Evolutionary conservation across 768 basidiomycete genomes (phyloP), one percentile per base, ranked within the genome.

Genomic region (Psilocybe subaeruginosa): DNA sequence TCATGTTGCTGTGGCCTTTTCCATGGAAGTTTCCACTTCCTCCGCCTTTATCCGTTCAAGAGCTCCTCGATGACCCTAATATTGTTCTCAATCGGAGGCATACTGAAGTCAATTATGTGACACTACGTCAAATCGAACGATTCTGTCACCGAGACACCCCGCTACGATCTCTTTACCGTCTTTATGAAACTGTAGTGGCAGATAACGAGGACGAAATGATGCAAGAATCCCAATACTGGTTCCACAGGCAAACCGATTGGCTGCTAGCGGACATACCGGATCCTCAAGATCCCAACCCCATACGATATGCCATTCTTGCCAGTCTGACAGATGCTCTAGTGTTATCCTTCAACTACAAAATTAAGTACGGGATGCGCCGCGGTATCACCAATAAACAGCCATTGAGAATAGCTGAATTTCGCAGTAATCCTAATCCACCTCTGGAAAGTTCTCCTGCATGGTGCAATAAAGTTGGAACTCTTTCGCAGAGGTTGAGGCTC

Each of bases 291-390:
- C 48, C 57, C 7, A 52, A 65, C 31, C 58, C 58, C 0, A 4
- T 52, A 16, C 58, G 64, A 5, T 59, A 59, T 7, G 58, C 64
- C 2, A 43, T 60, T 23, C 55, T 62, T 1, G 64, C 61, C 5
- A 57, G 50, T 11, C 33, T 65, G 17, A 45, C 45, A 7, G 64
- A 65, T n/a, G 46, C 55, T 12, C 17, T 65, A 11, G 58, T 62
- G 2, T 49, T 54, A 6, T 56, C 64, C 8, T 65, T 62, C 45
- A 62, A 65, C 31, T 45, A 48, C 35, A 65, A 65, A 46, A 65
- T 65, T 33, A 37, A 31, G 11, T 51, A 52, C n/a, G 64, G 64
- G 4, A 47, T 65, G 35, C 54, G 64, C 14, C 61, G 64, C 9
- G 64, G 58, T 8, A 47, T 65, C 14, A 62, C 61, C 2, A 29